A percentile compares a stretch with the other conserved stretches of the same genome.
phyloP scores from a whole-genome alignment of 768 basidiomycete genomes.

The Pleurotus pulmonarius region DNA sequence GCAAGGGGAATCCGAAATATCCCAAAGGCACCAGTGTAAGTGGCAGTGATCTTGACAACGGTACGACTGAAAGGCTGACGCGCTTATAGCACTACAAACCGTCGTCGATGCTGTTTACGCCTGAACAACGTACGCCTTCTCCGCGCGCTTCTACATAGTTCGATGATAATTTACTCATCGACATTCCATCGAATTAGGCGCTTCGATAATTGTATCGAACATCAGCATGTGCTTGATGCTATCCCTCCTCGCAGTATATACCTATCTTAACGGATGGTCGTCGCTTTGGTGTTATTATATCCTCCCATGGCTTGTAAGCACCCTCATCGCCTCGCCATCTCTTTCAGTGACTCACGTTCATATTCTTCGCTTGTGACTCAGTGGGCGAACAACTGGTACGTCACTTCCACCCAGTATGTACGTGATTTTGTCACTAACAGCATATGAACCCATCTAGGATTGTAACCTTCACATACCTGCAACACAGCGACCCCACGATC shows the following conservation, averaged over 20 bases:
- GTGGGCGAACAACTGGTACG: conserved; percentile 11
- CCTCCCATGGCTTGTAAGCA: conserved; percentile 43
- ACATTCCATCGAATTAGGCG: conserved; percentile 17
- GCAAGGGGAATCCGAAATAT: conserved; percentile 43
- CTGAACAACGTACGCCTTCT: conserved; percentile 34
- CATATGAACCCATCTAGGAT: conserved; percentile 34
- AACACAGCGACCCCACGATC: conserved; percentile 56
- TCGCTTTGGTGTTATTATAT: conserved; percentile 39
- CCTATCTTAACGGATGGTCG: conserved; percentile 23
- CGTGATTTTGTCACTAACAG: too few relatives aligned
- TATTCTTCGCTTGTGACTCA: background rate
- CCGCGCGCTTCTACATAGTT: too few relatives aligned
- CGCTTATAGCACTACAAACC: conserved; percentile 36
- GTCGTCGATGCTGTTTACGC: conserved; percentile 40
- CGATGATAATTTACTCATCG: background rate
- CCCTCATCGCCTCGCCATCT: background rate
- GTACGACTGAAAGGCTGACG: background rate
- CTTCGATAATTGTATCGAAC: conserved; percentile 38
- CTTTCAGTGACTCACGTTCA: background rate
- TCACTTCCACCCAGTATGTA: too few relatives aligned
- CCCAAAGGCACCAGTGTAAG: conserved; percentile 38
- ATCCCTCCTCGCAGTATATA: conserved; percentile 25
- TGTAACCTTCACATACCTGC: conserved; percentile 58
- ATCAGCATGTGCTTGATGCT: conserved; percentile 37
- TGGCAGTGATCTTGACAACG: conserved; percentile 12